These are phyloP conservation scores for Hypoxylon sp. DNA, from an alignment of 2,329 filamentous ascomycete species.

Conservation along the genomic window DNA sequence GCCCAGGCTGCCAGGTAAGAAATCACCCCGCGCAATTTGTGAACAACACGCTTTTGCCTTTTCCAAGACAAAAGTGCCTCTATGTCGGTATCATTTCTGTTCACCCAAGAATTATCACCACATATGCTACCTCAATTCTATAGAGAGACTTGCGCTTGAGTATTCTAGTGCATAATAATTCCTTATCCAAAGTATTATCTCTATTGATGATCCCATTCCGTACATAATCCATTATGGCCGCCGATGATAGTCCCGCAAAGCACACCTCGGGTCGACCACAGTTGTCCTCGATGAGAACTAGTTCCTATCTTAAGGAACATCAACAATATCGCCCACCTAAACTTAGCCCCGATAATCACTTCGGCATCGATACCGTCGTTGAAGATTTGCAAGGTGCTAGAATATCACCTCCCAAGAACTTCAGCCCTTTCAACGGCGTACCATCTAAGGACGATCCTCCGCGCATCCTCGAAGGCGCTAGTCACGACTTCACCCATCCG, in stretches of 20 bases:
- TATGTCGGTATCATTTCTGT: slow-evolving; percentile 10
- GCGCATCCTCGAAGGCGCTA: slow-evolving; percentile 73
- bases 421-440: slow-evolving; percentile 71
- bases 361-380: slow-evolving; percentile 76
- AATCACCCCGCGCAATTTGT: slow-evolving; percentile 41
- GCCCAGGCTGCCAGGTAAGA: slow-evolving; percentile 5
- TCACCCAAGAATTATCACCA: slow-evolving; percentile 10
- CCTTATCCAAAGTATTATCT: slow-evolving; percentile 6
- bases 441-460: slow-evolving; percentile 72
- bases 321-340: slow-evolving; percentile 73
- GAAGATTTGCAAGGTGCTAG: slow-evolving; percentile 65
- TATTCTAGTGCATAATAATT: neutral
- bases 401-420: slow-evolving; percentile 59
- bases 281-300: slow-evolving; percentile 69
- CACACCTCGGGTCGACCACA: slow-evolving; percentile 61
- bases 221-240: slow-evolving; percentile 44
- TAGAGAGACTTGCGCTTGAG: neutral
- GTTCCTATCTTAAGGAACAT: slow-evolving; percentile 74
- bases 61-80: neutral
- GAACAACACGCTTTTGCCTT: slow-evolving; percentile 20
- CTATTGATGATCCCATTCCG: slow-evolving; percentile 10
- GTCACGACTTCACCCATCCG: slow-evolving; percentile 73
- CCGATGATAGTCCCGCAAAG: slow-evolving; percentile 49
- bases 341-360: slow-evolving; percentile 66
- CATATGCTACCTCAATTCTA: neutral